Conservation (phyloP, 2,329 filamentous ascomycete genomes). For the Mycosphaerella sp. region DNA sequence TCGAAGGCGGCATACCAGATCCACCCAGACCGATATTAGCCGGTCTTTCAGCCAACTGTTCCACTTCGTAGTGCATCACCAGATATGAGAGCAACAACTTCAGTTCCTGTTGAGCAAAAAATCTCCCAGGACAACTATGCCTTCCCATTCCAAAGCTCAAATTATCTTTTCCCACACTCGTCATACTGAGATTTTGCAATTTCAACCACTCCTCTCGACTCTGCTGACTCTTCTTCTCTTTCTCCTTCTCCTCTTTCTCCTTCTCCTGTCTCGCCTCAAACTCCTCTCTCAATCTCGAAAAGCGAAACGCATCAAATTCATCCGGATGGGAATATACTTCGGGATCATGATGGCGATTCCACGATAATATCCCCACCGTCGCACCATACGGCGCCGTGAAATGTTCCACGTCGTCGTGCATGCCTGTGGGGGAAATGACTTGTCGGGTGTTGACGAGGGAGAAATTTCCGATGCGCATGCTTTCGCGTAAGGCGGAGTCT, state of each 20-base stretch:
- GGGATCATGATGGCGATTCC: conserved; percentile 28
- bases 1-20: not conserved
- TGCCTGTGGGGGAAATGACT: conserved; percentile 26
- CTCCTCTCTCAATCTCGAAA: conserved; percentile 24
- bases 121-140: conserved; percentile 37
- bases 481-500: conserved; percentile 32
- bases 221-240: too few species aligned
- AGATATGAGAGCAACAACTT: conserved; percentile 36
- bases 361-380: conserved; percentile 19
- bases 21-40: conserved; percentile 5
- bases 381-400: conserved; percentile 25
- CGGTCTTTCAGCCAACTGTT: conserved; percentile 16
- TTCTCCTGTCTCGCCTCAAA: conserved; percentile 17
- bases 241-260: conserved; percentile 5
- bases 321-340: conserved; percentile 28
- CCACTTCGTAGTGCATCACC: conserved; percentile 37
- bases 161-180: conserved; percentile 28
- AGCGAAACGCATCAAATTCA: conserved; percentile 32
- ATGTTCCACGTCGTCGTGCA: conserved; percentile 23
- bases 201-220: conserved; percentile 20
- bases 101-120: conserved; percentile 15
- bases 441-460: conserved; percentile 23
- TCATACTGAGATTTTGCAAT: conserved; percentile 25
- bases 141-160: conserved; percentile 30
- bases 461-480: conserved; percentile 28